These are phyloP conservation scores for Suillus americanus DNA, from an alignment of 768 basidiomycete species.

Conservation along the genomic window DNA sequence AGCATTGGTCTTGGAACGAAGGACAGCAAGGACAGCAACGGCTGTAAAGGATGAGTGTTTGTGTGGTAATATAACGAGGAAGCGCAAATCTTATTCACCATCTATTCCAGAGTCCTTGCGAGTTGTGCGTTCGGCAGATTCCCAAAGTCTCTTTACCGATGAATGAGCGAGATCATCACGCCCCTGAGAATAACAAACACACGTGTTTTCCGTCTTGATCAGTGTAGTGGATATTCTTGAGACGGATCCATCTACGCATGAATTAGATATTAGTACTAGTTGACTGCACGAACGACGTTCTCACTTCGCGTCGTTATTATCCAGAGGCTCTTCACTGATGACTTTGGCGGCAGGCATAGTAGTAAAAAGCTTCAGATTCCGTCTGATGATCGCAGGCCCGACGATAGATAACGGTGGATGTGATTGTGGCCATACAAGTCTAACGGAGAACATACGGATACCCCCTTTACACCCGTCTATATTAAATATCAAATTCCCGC, in stretches of 20 bases:
- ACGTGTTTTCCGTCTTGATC: conserved; percentile 81
- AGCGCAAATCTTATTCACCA: conserved; percentile 42
- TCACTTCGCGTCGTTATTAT: conserved; percentile 59
- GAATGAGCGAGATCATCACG: neutral
- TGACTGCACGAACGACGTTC: conserved; percentile 14
- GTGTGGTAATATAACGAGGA: neutral
- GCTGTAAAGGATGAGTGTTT: conserved; percentile 42
- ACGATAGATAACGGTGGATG: neutral
- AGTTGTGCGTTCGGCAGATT: conserved; percentile 82
- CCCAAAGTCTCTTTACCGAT: conserved; percentile 72
- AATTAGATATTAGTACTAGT: neutral
- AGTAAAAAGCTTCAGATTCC: neutral
- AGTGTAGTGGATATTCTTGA: conserved; percentile 78
- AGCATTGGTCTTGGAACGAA: conserved; percentile 69
- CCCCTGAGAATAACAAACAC: conserved; percentile 12
- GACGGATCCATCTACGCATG: conserved; percentile 69
- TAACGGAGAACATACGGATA: neutral
- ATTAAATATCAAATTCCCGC: too few species aligned
- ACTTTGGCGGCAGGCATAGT: conserved; percentile 48
- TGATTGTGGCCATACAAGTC: neutral
- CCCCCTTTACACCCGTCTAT: too few species aligned
- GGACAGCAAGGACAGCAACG: conserved; percentile 80
- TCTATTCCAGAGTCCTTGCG: conserved; percentile 77
- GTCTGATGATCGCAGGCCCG: neutral
- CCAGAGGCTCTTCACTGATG: conserved; percentile 49